Evolutionary conservation across 768 basidiomycete species (phyloP), one percentile per base, ranked within the genome.

Genomic region (Boletus sp.): DNA sequence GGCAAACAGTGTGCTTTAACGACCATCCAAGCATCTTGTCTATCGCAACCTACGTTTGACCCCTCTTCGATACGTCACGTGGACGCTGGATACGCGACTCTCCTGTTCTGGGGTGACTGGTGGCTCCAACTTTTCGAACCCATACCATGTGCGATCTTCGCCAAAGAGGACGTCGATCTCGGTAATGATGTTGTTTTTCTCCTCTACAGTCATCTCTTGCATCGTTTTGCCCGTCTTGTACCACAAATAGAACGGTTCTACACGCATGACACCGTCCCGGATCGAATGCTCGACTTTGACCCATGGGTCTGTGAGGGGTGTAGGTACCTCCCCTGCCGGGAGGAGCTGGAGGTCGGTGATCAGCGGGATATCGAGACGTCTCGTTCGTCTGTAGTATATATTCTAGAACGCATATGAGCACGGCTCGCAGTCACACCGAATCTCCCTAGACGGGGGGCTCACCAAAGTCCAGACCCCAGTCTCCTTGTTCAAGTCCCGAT

Each of bases 141-240:
- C 93, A 60, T 85, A 93, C 84, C 90, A 92, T 0, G 92, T 83
- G 8, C 79, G 76, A 50, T 86, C 88, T 52, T 93, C 86, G 5
- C 96, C 96, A 64, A 84, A 97, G 0, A 92, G 71, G 4, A 98
- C 79, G 65, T 98, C 95, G n/a, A 98, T 57, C 69, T 98, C 94
- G 1, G 94, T 98, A 63, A 98, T 83, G 25, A 93, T 72, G 40
- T 85, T 75, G 33, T 76, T 66, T 55, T 78, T 77, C 60, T 88
- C 82, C 38, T 79, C 77, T 9, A 74, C 50, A n/a, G 71, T 74
- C 82, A 90, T 84, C 21, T 85, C 77, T 15, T 72, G 73, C 35
- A 82, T 72, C 1, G 85, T 82, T 64, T 88, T 88, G 7, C 83
- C 86, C 9, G 77, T 70, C 58, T 79, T 80, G 73, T 93, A 95